Percentiles rank a stretch among this genome's conserved stretches.
phyloP scores from a whole-genome alignment of 2,329 filamentous ascomycete species.

The Hymenoscyphus repandus region DNA sequence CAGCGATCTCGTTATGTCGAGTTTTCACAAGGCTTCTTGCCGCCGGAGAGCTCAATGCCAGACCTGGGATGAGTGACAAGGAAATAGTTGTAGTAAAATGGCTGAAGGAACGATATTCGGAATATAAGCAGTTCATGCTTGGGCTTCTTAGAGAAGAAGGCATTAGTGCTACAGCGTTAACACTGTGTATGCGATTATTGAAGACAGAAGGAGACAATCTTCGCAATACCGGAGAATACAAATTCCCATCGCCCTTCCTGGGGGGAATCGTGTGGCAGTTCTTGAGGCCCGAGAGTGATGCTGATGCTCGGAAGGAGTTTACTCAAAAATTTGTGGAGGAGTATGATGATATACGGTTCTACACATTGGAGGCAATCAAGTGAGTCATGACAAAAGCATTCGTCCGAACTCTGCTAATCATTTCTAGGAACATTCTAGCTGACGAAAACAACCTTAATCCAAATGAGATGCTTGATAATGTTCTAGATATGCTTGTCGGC shows the following conservation, averaged over 20 bases:
- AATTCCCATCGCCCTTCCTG: slow-evolving; percentile 66
- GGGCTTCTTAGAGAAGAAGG: slow-evolving; percentile 56
- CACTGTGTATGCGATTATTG: slow-evolving; percentile 75
- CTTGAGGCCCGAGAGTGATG: slow-evolving; percentile 50
- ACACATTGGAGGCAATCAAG: slow-evolving; percentile 71
- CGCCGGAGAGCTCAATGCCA: slow-evolving; percentile 63
- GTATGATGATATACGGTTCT: slow-evolving; percentile 81
- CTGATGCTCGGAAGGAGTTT: slow-evolving; percentile 65
- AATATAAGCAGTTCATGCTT: slow-evolving; percentile 62
- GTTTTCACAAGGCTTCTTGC: slow-evolving; percentile 79
- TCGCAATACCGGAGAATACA: slow-evolving; percentile 56
- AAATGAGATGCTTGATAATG: slow-evolving; percentile 44
- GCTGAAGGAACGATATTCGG: slow-evolving; percentile 69
- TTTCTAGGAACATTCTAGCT: slow-evolving; percentile 32
- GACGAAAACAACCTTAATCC: slow-evolving; percentile 27
- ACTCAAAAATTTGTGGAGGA: slow-evolving; percentile 71
- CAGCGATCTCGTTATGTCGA: slow-evolving; percentile 76
- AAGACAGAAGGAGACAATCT: slow-evolving; percentile 70
- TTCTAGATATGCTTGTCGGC: slow-evolving; percentile 57
- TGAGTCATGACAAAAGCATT: slow-evolving; percentile 39
- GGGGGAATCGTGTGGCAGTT: slow-evolving; percentile 58
- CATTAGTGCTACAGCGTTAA: slow-evolving; percentile 66
- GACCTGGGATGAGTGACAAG: slow-evolving; percentile 62
- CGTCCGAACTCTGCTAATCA: slow-evolving; percentile 10
- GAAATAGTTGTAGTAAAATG: slow-evolving; percentile 71